Conservation (phyloP, 2,329 filamentous ascomycete species). For the Fusarium sp. region DNA sequence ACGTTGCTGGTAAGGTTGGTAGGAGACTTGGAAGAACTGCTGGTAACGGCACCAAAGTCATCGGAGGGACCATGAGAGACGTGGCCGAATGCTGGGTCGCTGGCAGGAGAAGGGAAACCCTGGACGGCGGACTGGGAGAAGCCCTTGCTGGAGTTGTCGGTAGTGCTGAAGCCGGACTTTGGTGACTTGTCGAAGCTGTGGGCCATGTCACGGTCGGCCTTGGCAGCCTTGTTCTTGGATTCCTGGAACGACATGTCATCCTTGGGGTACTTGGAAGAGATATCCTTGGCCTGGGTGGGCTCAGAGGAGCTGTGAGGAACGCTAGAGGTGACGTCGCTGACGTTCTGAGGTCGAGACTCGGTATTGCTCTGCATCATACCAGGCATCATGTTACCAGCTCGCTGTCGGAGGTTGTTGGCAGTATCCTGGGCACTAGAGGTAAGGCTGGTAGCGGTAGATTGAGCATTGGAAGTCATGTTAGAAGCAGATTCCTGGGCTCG, state of each 20-base stretch:
- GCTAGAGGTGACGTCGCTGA: slow-evolving; percentile 9
- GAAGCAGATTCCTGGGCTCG: slow-evolving; percentile 14
- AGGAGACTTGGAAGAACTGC: background rate
- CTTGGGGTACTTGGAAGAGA: slow-evolving; percentile 8
- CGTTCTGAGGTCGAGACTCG: background rate
- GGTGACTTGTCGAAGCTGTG: background rate
- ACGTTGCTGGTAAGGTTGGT: background rate
- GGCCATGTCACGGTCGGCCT: background rate
- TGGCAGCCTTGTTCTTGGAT: background rate
- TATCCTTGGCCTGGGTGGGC: slow-evolving; percentile 12
- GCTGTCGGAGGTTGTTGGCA: slow-evolving; percentile 7
- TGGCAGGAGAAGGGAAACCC: background rate
- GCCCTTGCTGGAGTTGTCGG: background rate
- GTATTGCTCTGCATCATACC: background rate
- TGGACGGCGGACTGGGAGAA: background rate
- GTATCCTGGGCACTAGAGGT: slow-evolving; percentile 24
- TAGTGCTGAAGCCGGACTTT: background rate
- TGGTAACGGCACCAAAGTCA: background rate
- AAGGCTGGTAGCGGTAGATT: slow-evolving; percentile 1
- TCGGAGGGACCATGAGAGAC: background rate
- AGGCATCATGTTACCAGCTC: slow-evolving; percentile 22
- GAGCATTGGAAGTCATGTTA: slow-evolving; percentile 26
- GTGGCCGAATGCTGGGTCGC: background rate
- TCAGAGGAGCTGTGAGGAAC: background rate
- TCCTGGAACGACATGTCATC: background rate